phyloP scores from a whole-genome alignment of 768 basidiomycete genomes.

The Strobilomyces echinocephalus region DNA sequence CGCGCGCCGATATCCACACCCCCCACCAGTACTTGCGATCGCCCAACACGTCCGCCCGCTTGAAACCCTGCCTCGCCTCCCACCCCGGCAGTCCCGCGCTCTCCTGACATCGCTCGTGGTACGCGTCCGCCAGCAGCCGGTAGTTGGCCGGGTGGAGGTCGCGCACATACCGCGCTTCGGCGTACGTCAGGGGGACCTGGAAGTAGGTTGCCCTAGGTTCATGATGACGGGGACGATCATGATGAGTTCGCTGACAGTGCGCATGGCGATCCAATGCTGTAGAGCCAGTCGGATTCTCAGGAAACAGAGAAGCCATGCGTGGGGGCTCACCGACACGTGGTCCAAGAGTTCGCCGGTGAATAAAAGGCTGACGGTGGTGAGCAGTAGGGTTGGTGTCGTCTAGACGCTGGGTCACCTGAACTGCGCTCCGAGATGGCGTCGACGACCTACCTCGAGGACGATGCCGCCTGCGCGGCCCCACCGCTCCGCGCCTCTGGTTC shows the following conservation, averaged over 20 bases:
- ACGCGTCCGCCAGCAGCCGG: constrained; percentile 24
- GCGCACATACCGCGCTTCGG: constrained; percentile 25
- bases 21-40: constrained; percentile 43
- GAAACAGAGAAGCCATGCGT: neutral
- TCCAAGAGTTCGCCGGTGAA: constrained; percentile 91
- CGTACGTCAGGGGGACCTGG: constrained; percentile 36
- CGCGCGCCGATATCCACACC: constrained; percentile 25
- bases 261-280: constrained; percentile 87
- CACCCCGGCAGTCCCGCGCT: constrained; percentile 38
- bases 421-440: neutral
- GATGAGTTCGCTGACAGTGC: constrained; percentile 87
- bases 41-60: constrained; percentile 49
- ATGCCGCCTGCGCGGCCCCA: constrained; percentile 48
- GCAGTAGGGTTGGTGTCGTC: constrained; percentile 83
- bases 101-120: constrained; percentile 33
- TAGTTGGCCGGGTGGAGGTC: constrained; percentile 17
- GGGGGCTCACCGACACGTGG: constrained; percentile 68
- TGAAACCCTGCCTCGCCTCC: constrained; percentile 38
- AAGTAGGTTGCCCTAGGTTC: constrained; percentile 73
- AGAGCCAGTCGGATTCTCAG: neutral
- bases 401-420: constrained; percentile 29
- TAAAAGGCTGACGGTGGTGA: constrained; percentile 78
- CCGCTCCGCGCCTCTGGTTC: constrained; percentile 26
- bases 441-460: constrained; percentile 59
- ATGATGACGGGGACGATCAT: constrained; percentile 93